Percentiles rank a stretch among this genome's conserved stretches.
These are phyloP conservation scores for Ustilago cynodontis DNA, from an alignment of 1,284 basidiomycete species.

Conservation along the genomic window DNA sequence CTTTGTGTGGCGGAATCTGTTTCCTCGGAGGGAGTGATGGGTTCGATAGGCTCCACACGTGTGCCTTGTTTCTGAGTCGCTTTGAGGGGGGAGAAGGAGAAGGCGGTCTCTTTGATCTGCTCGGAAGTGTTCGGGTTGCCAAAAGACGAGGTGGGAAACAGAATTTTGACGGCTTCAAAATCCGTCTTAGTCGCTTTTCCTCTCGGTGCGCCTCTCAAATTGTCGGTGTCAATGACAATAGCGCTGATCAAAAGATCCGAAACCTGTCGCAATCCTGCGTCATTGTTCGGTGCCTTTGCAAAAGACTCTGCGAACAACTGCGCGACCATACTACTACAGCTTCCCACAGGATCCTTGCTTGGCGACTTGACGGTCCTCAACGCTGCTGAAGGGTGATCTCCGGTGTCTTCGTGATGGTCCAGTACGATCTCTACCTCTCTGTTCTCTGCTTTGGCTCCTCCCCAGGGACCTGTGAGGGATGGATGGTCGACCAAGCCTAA, in stretches of 20 bases:
- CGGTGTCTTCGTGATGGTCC: conserved; percentile 95
- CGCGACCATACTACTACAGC: conserved; percentile 52
- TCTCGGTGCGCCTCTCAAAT: conserved; percentile 47
- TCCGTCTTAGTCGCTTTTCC: conserved; percentile 60
- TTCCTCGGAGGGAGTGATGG: conserved; percentile 37
- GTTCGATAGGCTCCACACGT: conserved; percentile 25
- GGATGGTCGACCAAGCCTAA: conserved; percentile 60
- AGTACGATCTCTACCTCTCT: conserved; percentile 79
- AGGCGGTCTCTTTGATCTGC: conserved; percentile 24
- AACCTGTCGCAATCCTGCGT: conserved; percentile 39
- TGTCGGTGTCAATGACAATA: conserved; percentile 67
- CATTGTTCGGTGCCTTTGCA: conserved; percentile 16
- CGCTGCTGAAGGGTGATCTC: conserved; percentile 73
- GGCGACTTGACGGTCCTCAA: conserved; percentile 59
- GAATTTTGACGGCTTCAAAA: conserved; percentile 46
- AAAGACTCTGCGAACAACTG: conserved; percentile 46
- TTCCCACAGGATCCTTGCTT: conserved; percentile 54
- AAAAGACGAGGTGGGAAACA: conserved; percentile 56
- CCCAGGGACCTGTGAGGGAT: conserved; percentile 49
- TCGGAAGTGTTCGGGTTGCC: conserved; percentile 23
- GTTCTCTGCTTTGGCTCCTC: conserved; percentile 27
- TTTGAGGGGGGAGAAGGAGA: conserved; percentile 33
- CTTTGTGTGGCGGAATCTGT: conserved; percentile 37
- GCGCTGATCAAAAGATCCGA: conserved; percentile 71
- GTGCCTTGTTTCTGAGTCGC: not conserved